Base-by-base conservation (phyloP, 352 stramenopile genomes). In the Globisporangium nunn region DNA sequence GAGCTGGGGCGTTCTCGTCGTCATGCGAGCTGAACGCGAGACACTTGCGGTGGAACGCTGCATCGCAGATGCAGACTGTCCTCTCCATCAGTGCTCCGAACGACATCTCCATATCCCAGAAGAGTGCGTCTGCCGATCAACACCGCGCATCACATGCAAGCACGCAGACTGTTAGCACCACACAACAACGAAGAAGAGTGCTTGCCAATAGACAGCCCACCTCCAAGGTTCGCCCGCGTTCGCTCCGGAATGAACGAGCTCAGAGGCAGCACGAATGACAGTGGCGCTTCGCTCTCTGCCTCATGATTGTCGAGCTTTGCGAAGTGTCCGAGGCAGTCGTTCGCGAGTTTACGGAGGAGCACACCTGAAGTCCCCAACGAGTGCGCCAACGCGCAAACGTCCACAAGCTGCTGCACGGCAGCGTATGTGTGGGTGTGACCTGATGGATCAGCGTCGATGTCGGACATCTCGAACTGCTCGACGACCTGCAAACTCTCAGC, bases 61-160 rank as follows among this genome's bases (percentile, higher is more conserved):
- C 37, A 17, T 66, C 60, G 37, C 60, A 66, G 44, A 66, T 52
- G 10, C 60, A 55, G 18, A 66, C 29, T 12, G 17, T 62, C 43
- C 54, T 30, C 35, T 62, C 46, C 48, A 59, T 52, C 6, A 58
- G 41, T 12, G 54, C 48, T 3, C 60, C 40, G 23, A 66, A 53
- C 8, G 60, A 66, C 7, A 63, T 59, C 4, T 47, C 30, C 8
- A 66, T 11, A 17, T 66, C 60, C 60, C 60, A 66, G 28, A 63
- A 58, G 30, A 66, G 6, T 33, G 54, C 43, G 35, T 66, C 60
- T 66, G 17, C 7, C 30, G 12, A 31, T 14, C 8, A 44, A n/a
- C 28, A 40, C 23, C 23, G 23, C 23, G 23, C 23, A 23, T 23
- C 23, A 23, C 23, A 23, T 23, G 23, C 23, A 23, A 1, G 6